phyloP scores from a whole-genome alignment of 176 grass and related monocot species.

The Ensete ventricosum region DNA sequence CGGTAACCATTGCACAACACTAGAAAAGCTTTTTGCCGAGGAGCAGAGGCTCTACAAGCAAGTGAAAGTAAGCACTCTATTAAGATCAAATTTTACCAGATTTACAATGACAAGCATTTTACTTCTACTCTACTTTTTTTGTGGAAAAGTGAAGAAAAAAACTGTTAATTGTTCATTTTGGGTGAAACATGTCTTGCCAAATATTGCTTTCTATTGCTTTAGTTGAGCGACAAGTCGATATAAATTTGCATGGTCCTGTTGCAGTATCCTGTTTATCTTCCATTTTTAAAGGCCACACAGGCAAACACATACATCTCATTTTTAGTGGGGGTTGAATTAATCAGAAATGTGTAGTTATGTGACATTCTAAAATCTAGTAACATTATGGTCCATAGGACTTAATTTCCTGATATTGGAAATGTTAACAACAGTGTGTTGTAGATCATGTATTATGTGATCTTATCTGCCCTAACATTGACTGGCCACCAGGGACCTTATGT shows the following conservation, averaged over 20 bases:
- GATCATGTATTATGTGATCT: too few species aligned
- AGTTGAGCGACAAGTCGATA: too few species aligned
- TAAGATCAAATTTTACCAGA: background rate
- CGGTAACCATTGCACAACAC: slow-evolving; percentile 74
- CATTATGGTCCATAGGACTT: too few species aligned
- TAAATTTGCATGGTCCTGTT: too few species aligned
- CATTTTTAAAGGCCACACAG: too few species aligned
- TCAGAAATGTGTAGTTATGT: background rate
- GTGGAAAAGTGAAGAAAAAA: background rate
- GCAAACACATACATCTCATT: too few species aligned
- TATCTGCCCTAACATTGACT: too few species aligned
- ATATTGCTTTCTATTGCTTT: too few species aligned
- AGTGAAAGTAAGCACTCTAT: slow-evolving; percentile 55
- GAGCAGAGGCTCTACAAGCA: slow-evolving; percentile 96
- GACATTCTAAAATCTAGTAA: too few species aligned
- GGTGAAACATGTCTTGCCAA: slow-evolving; percentile 7
- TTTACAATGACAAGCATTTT: background rate
- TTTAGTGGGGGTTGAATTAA: background rate
- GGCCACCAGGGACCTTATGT: too few species aligned
- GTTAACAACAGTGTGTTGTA: background rate
- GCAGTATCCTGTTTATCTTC: too few species aligned
- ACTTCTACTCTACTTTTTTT: background rate
- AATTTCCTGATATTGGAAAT: background rate
- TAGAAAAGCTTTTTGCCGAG: slow-evolving; percentile 66
- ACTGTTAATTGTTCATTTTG: background rate